Evolutionary conservation across 345 rosid genomes (phyloP), one percentile per base, ranked within the genome.

Genomic region (Eutrema yunnanense): DNA sequence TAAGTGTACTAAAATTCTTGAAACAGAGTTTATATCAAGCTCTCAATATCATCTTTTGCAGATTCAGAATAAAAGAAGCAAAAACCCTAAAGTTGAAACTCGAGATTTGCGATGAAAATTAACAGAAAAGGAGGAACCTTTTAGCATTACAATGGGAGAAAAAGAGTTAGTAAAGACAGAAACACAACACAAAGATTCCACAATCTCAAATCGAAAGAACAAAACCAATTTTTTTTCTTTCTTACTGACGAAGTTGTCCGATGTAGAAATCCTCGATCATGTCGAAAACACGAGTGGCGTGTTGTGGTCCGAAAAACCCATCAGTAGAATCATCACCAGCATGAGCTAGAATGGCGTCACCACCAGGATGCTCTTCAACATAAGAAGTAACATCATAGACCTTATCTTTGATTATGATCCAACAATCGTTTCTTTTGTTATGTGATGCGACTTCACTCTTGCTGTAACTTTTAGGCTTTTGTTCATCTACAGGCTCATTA

Each of bases 301-400:
- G 97, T 72, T 93, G 98, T 26, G 98, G 98, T 80, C 99, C 96
- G 62, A 44, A 92, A 82, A 95, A 95, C 3, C 99, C 99, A 73
- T 85, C 83, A 3, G 93, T 95, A 2, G 99, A 90, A 86, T 95
- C 96, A 80, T 83, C 92, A 34, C 99, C 99, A 6, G 99, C 97
- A 71, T 91, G 90, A 47, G 74, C 81, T 55, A 95, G 84, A 73
- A 95, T 95, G 53, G 97, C 87, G 62, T 95, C 99, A 47, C 93
- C 99, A 66, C 99, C 97, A 9, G 97, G 99, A 66, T 95, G 97
- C 60, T 89, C 99, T 80, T 89, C 97, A 47, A 95, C 99, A 47
- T 89, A 95, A 2, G 97, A 82, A 63, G 99, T 88, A 62, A 95
- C 86, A 78, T 92, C 96, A 73, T 83, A 88, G 13, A 90, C 94